Evolutionary conservation across 495 filamentous ascomycete species (phyloP), one percentile per base, ranked within the genome.

Genomic region (Eremomyces bilateralis): DNA sequence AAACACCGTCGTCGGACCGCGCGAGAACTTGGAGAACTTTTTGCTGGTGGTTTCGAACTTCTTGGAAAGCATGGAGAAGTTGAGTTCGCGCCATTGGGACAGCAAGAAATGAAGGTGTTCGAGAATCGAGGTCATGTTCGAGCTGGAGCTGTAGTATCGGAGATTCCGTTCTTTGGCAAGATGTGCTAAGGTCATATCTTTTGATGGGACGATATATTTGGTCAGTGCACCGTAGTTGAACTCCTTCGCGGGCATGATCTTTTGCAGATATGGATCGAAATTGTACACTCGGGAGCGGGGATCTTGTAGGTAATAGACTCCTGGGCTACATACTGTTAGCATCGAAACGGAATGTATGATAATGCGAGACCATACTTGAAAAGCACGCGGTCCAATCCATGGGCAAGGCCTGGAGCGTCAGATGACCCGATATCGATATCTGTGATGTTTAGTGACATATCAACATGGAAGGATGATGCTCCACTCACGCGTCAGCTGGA

Each of bases 61-160:
- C 36, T 64, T 63, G 1, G 82, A 90, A 1, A 93, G 38, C 42
- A 59, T 65, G 2, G 47, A 42, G 4, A 64, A 48, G 42, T 82
- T 80, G 41, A 92, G 58, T 20, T 54, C 50, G 25, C 88, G 71
- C 80, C 79, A 95, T 15, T 63, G 46, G 0, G 85, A 94, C 2
- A 99, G 64, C 17, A 95, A 71, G 47, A 66, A 94, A 51, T 99
- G 88, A 53, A 95, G 94, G 40, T 95, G 88, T 3, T 71, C 63
- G 25, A 99, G 63, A 30, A 73, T 69, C 2, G 73, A 64, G 3
- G 84, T 93, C 83, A 92, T 94, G 53, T 82, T 93, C 1, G 88
- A 95, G 3, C 88, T 92, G 16, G 88, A 95, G 5, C 90, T 90
- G 2, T 81, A 65, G 47, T 92, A 99, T 46, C 80, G 90, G 46